Evolutionary conservation across 805 yeast species (phyloP).

Genomic region (Teunomyces gatunensis): DNA sequence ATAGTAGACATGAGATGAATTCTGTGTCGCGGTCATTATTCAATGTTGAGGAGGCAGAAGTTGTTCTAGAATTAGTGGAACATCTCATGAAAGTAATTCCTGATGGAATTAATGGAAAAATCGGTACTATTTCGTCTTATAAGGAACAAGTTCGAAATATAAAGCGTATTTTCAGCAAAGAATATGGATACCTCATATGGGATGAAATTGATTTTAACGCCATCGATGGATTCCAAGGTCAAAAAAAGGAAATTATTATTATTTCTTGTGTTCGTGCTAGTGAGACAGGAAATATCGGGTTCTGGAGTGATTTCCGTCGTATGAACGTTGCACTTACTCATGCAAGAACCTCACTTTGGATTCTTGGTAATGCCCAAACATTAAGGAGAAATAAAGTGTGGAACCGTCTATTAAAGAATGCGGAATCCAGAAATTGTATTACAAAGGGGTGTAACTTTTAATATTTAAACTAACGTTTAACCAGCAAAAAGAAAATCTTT

Average conservation of each 20-base stretch:
- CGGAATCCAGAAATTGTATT: conserved; percentile 45
- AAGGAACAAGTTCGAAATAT: conserved; percentile 76
- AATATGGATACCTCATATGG: conserved; percentile 61
- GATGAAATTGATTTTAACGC: conserved; percentile 84
- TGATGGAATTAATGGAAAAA: conserved; percentile 60
- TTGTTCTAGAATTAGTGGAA: conserved; percentile 65
- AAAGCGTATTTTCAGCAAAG: conserved; percentile 51
- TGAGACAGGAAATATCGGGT: conserved; percentile 71
- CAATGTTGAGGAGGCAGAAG: conserved; percentile 68
- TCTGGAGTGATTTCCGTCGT: conserved; percentile 85
- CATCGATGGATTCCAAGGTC: conserved; percentile 95
- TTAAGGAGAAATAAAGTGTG: conserved; percentile 67
- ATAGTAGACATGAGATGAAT: conserved; percentile 59
- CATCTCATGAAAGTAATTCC: conserved; percentile 50
- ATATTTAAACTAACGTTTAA: too few relatives aligned
- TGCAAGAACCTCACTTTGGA: conserved; percentile 90
- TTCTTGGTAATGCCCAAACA: conserved; percentile 75
- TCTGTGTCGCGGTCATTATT: conserved; percentile 64
- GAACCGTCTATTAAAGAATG: conserved; percentile 67
- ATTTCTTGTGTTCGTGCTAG: conserved; percentile 94
- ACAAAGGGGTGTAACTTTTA: conserved; percentile 13
- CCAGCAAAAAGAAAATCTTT: too few relatives aligned
- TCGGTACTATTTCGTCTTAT: conserved; percentile 94
- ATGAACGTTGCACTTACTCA: conserved; percentile 97
- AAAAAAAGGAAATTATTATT: conserved; percentile 90